Conservation (phyloP, 805 yeast genomes). For the Kodamaea leandrae region DNA sequence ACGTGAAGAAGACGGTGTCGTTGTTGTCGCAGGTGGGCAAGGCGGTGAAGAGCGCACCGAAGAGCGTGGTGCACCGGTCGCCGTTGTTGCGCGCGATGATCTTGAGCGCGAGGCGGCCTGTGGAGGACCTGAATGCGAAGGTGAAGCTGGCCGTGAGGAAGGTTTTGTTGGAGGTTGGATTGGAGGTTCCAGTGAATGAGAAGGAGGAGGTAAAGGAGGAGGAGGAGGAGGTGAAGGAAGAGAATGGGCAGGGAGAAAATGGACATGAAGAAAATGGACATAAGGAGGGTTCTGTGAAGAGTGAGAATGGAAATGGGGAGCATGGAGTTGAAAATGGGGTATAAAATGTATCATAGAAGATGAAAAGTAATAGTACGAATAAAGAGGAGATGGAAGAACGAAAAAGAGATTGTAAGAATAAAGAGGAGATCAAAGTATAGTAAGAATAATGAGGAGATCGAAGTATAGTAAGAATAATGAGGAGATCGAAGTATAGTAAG, state of each 20-base stretch:
- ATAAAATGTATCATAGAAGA: neutral
- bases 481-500: too few species aligned
- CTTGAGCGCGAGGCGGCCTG: conserved; percentile 28
- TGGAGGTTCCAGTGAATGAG: conserved; percentile 9
- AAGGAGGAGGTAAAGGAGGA: conserved; percentile 7
- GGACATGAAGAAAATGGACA: neutral
- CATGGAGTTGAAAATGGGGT: neutral
- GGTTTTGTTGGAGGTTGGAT: conserved; percentile 18
- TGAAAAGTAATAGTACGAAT: neutral
- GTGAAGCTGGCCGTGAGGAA: conserved; percentile 19
- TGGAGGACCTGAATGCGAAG: conserved; percentile 17
- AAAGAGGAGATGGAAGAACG: neutral
- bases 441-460: too few species aligned
- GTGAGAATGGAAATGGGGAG: conserved; percentile 1
- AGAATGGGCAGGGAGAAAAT: conserved; percentile 4
- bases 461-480: too few species aligned
- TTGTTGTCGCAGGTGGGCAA: conserved; percentile 16
- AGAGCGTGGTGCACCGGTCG: conserved; percentile 29
- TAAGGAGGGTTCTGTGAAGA: neutral
- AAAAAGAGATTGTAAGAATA: too few species aligned
- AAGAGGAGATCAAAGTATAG: too few species aligned
- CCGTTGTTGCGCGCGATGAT: conserved; percentile 31
- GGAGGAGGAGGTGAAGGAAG: conserved; percentile 8
- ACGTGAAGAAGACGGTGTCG: conserved; percentile 16
- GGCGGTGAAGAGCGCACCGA: conserved; percentile 23